Conservation (phyloP, 108 stramenopile species). For the Nitzschia inconspicua region DNA sequence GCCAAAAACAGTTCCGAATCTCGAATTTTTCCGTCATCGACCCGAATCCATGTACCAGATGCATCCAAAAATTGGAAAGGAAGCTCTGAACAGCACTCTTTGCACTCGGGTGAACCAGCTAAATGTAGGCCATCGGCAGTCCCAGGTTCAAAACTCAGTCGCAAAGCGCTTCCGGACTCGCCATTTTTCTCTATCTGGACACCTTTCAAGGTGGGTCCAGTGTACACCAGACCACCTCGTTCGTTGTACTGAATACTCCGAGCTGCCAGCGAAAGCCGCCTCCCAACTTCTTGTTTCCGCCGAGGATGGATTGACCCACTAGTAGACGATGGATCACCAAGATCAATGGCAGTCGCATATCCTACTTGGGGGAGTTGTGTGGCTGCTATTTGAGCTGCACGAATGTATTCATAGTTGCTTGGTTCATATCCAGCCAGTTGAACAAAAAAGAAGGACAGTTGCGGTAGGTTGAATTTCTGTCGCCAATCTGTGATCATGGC, state of each 20-base stretch:
- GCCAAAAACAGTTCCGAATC: neutral
- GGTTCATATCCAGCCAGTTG: slow-evolving; percentile 27
- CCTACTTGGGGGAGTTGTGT: slow-evolving; percentile 13
- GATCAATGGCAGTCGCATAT: slow-evolving; percentile 18
- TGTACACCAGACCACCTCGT: neutral
- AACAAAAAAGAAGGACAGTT: slow-evolving; percentile 19
- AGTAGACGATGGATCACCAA: slow-evolving; percentile 10
- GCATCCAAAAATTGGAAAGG: slow-evolving; percentile 15
- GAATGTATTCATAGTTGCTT: neutral
- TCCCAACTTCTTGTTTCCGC: slow-evolving; percentile 27
- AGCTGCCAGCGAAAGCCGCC: slow-evolving; percentile 9
- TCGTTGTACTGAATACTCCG: slow-evolving; percentile 7
- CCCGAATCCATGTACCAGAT: slow-evolving; percentile 12
- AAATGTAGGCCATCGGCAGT: slow-evolving; percentile 9
- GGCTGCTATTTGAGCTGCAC: slow-evolving; percentile 24
- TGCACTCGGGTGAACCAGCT: slow-evolving; percentile 13
- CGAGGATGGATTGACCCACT: slow-evolving; percentile 12
- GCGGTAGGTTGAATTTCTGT: slow-evolving; percentile 8
- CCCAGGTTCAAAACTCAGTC: slow-evolving; percentile 1
- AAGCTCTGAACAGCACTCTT: neutral
- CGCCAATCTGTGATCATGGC: slow-evolving; percentile 37
- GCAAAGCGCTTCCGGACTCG: no score
- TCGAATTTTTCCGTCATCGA: neutral
- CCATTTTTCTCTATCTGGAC: no score
- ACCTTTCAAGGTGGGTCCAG: slow-evolving; percentile 8